phyloP scores from a whole-genome alignment of 2,329 filamentous ascomycete species.

The Ophiostoma sp. region DNA sequence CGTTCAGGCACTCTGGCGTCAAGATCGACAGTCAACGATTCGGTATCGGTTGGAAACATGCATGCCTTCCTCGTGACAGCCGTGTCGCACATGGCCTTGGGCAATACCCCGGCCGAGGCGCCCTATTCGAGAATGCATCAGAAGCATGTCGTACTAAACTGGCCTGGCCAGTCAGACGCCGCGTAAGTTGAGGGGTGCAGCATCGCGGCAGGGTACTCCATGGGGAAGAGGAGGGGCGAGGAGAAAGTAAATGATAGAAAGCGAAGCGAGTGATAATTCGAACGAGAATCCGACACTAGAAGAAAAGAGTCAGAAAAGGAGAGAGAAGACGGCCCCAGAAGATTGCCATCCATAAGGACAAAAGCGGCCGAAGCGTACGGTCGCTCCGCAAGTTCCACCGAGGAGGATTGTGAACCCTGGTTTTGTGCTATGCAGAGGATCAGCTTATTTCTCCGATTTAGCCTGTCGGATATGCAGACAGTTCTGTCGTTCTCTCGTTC shows the following conservation, averaged over 20 bases:
- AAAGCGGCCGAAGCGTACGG: background rate
- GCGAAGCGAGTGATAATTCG: too few relatives aligned
- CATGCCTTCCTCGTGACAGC: background rate
- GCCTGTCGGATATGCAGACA: too few relatives aligned
- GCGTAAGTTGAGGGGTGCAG: background rate
- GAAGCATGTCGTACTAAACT: background rate
- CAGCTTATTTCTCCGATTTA: background rate
- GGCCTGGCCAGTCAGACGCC: background rate
- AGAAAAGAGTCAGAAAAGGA: background rate
- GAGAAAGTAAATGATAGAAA: background rate
- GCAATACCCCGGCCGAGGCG: background rate
- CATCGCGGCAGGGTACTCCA: constrained; percentile 2
- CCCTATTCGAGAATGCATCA: background rate
- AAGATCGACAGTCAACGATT: constrained; percentile 2
- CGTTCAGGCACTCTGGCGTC: background rate
- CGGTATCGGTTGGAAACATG: background rate
- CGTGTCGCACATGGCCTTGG: background rate
- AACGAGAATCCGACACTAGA: too few relatives aligned
- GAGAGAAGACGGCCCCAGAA: background rate
- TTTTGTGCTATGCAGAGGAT: constrained; percentile 6
- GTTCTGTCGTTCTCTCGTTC: background rate
- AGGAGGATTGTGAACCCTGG: constrained; percentile 1
- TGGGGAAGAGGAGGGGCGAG: background rate
- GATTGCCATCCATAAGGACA: background rate
- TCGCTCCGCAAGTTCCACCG: background rate